These are phyloP conservation scores for Pseudogymnoascus destructans DNA, from an alignment of 2,329 filamentous ascomycete species.

Conservation along the genomic window DNA sequence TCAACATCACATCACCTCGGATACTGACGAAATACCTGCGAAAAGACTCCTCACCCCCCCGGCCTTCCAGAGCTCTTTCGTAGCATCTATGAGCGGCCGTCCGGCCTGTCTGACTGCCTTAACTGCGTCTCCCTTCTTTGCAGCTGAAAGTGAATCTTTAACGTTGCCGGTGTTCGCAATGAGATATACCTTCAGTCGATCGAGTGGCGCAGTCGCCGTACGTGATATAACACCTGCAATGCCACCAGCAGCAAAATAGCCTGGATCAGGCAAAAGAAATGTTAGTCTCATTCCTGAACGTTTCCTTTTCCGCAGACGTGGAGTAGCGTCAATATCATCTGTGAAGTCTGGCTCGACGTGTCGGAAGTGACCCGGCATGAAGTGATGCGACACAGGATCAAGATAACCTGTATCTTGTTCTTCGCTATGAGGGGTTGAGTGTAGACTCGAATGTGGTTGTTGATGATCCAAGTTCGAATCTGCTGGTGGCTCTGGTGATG, in stretches of 20 bases:
- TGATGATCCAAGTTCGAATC: constrained; percentile 4
- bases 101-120: constrained; percentile 52
- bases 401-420: not conserved
- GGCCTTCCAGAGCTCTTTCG: constrained; percentile 67
- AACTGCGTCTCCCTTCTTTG: constrained; percentile 56
- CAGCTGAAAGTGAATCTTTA: constrained; percentile 47
- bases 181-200: constrained; percentile 93
- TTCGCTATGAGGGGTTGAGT: not conserved
- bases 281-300: constrained; percentile 16
- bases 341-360: constrained; percentile 10
- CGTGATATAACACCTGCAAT: constrained; percentile 88
- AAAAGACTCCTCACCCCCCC: constrained; percentile 85
- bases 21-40: constrained; percentile 50
- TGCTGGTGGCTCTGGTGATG: constrained; percentile 4
- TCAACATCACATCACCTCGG: constrained; percentile 10
- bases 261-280: constrained; percentile 60
- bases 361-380: not conserved
- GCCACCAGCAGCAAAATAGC: constrained; percentile 95
- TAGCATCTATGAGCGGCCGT: constrained; percentile 57
- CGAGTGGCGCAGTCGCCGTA: constrained; percentile 88
- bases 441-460: not conserved
- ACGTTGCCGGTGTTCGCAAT: constrained; percentile 71
- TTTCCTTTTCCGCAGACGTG: constrained; percentile 14
- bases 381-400: not conserved
- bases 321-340: constrained; percentile 10